These are phyloP conservation scores for Astrothelium subdiscretum DNA, from an alignment of 495 filamentous ascomycete genomes.

Conservation along the genomic window DNA sequence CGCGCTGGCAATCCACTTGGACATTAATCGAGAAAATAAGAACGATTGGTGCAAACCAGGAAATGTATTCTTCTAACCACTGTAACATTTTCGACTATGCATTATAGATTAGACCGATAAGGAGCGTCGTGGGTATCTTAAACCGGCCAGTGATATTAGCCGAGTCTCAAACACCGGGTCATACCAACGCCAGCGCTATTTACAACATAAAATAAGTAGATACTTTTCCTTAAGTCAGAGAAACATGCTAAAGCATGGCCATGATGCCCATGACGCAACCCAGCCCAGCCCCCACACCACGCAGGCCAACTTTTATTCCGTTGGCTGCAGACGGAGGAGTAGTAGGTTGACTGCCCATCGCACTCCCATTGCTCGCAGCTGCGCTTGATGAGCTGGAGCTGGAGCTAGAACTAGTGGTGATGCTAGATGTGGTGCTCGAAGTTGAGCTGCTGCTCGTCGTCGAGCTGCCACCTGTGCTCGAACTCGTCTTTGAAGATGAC, in stretches of 20 bases:
- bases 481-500: not conserved
- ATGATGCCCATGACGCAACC: slow-evolving; percentile 1
- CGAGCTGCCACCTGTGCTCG: not conserved
- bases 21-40: not conserved
- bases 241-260: not conserved
- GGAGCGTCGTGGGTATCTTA: not conserved
- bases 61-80: no score
- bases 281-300: not conserved
- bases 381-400: not conserved
- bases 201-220: not conserved
- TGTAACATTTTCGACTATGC: not conserved
- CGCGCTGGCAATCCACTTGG: no score
- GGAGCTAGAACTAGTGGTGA: not conserved
- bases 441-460: not conserved
- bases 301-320: not conserved
- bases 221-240: not conserved
- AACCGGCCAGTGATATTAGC: not conserved
- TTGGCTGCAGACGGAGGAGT: slow-evolving; percentile 16
- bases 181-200: not conserved
- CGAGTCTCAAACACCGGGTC: not conserved
- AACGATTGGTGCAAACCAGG: no score
- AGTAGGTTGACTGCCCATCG: slow-evolving; percentile 22
- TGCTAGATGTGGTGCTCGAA: not conserved
- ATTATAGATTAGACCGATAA: not conserved
- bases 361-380: not conserved